Evolutionary conservation across 2,329 filamentous ascomycete genomes (phyloP).

Genomic region (Alternaria dauci): DNA sequence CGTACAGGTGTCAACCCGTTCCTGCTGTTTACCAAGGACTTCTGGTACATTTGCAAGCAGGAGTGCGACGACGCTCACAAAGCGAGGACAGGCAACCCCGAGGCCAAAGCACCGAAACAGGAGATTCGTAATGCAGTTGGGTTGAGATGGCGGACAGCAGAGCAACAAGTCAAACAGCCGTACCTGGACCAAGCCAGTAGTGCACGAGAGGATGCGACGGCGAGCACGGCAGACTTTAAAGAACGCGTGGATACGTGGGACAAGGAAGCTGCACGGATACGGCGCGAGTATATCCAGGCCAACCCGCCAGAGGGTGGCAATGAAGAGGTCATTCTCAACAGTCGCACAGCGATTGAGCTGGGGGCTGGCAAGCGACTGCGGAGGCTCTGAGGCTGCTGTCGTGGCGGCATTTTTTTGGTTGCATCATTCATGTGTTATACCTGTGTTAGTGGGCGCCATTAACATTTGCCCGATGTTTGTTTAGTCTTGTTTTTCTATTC

Average conservation of each 20-base stretch:
- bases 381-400: slow-evolving; percentile 27
- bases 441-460: slow-evolving; percentile 31
- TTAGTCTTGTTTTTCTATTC: background rate
- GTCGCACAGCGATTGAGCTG: slow-evolving; percentile 50
- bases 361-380: slow-evolving; percentile 48
- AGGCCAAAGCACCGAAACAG: slow-evolving; percentile 71
- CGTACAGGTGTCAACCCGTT: slow-evolving; percentile 86
- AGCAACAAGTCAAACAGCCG: slow-evolving; percentile 74
- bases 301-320: slow-evolving; percentile 44
- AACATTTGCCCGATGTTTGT: slow-evolving; percentile 38
- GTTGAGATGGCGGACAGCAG: slow-evolving; percentile 86
- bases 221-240: slow-evolving; percentile 67
- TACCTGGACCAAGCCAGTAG: slow-evolving; percentile 77
- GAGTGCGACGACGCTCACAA: slow-evolving; percentile 74
- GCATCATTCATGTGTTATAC: slow-evolving; percentile 28
- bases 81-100: slow-evolving; percentile 69
- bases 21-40: slow-evolving; percentile 83
- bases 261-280: slow-evolving; percentile 63
- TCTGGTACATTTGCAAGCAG: slow-evolving; percentile 68
- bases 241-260: slow-evolving; percentile 76
- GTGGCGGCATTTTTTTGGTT: slow-evolving; percentile 21
- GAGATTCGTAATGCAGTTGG: slow-evolving; percentile 87
- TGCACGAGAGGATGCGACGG: slow-evolving; percentile 72
- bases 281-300: slow-evolving; percentile 53
- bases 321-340: slow-evolving; percentile 42